Base-by-base conservation (phyloP, 768 basidiomycete genomes). In the Amanita pallidorosea region DNA sequence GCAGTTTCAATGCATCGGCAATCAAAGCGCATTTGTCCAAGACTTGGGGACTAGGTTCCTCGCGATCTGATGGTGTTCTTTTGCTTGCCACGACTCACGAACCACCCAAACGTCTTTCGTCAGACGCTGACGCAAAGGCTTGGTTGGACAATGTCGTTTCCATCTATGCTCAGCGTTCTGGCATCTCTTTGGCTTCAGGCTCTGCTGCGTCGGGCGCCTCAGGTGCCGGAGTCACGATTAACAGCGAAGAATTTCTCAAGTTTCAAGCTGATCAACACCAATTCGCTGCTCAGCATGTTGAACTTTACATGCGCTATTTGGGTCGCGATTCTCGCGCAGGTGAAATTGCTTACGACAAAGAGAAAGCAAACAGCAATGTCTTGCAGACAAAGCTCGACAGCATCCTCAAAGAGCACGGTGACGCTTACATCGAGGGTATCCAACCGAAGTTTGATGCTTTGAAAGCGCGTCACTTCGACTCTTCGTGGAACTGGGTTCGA, bases 401-500 rank as follows among this genome's bases (percentile, higher is more conserved):
- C 53, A 91, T 99, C 63, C 72, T 80, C 41, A 76, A 80, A 55
- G 96, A 99, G 63, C 96, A 99, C 57, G 96, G 96, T 25, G 94
- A 98, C 51, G 65, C 74, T 0, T 99, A 99, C 67, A 73, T 98
- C 53, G 85, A 94, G 29, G 96, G 96, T 40, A 94, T 98, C 54
- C 88, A 94, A 61, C 96, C 96, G 8, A 76, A 80, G 52, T 99
- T 99, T 67, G 90, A 95, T 61, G 84, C 89, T 2, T 74, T 97
- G 60, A 98, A 99, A 68, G 96, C 94, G 11, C 88, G 96, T 42
- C 93, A 86, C 63, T 98, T 99, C 73, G 94, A 98, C 64, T 98
- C 95, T 2, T 92, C 88, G 5, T 99, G 95, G 96, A 99, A 99
- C 63, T 99, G 96, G 96, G 95, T 87, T 41, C 85, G 95, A 54